Percentiles rank a stretch among this genome's conserved stretches.
These are phyloP conservation scores for Podospora bellae-mahoneyi DNA, from an alignment of 495 filamentous ascomycete species.

Conservation along the genomic window DNA sequence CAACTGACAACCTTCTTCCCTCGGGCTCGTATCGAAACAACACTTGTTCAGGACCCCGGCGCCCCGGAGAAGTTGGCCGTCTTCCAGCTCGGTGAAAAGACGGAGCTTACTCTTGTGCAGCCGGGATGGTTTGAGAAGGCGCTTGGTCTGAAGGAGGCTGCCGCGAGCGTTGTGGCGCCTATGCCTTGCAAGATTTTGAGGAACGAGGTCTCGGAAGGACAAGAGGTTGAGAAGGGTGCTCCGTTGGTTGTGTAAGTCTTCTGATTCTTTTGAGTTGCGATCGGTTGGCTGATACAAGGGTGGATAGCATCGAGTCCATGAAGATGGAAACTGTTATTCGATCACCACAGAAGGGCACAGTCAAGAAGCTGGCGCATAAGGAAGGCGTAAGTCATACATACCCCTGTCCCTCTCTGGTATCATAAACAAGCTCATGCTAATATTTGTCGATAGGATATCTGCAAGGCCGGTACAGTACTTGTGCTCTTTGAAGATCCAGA, in stretches of 20 bases:
- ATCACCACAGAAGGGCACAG: conserved; percentile 75
- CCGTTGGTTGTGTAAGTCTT: conserved; percentile 72
- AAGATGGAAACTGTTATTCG: conserved; percentile 99
- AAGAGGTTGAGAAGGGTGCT: conserved; percentile 78
- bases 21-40: conserved; percentile 74
- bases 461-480: conserved; percentile 54
- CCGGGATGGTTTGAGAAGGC: conserved; percentile 86
- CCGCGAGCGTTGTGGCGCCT: conserved; percentile 77
- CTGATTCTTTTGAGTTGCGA: neutral
- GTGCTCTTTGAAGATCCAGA: conserved; percentile 53
- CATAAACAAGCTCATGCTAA: conserved; percentile 19
- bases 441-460: conserved; percentile 47
- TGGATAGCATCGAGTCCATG: conserved; percentile 83
- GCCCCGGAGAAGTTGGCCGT: conserved; percentile 62
- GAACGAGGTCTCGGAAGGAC: conserved; percentile 77
- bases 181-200: conserved; percentile 94
- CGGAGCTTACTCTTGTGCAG: conserved; percentile 60
- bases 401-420: neutral
- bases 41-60: conserved; percentile 62
- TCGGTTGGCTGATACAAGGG: too few relatives aligned
- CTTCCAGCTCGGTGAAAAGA: conserved; percentile 80
- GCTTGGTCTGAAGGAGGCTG: conserved; percentile 71
- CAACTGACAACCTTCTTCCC: conserved; percentile 63
- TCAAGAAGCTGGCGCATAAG: conserved; percentile 79
- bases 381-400: conserved; percentile 65